Percentiles rank a stretch among this genome's conserved stretches.
Conservation (phyloP, 441 rosid genomes). For the Pelargonium cotyledonis region DNA sequence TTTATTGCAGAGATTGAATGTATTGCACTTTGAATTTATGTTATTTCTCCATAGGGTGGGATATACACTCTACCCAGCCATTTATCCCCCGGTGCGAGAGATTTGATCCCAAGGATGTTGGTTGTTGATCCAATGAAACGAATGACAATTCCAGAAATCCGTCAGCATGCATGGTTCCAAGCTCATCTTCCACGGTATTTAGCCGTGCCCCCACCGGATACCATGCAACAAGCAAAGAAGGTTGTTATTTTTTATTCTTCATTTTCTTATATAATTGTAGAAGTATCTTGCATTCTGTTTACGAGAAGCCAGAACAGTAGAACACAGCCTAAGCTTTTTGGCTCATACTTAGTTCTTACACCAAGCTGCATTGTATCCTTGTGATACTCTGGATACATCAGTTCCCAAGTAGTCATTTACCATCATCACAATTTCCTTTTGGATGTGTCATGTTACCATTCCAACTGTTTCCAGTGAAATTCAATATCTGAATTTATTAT, state of each 20-base stretch:
- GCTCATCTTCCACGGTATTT: slow-evolving; percentile 90
- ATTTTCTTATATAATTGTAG: neutral
- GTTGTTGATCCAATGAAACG: slow-evolving; percentile 95
- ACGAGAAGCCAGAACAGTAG: neutral
- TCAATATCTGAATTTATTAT: no score
- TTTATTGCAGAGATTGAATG: neutral
- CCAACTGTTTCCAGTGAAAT: no score
- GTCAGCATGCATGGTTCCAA: slow-evolving; percentile 94
- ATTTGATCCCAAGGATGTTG: slow-evolving; percentile 92
- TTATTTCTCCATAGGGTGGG: slow-evolving; percentile 53
- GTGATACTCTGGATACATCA: no score
- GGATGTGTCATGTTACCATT: no score
- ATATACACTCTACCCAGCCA: slow-evolving; percentile 98
- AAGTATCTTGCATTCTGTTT: neutral
- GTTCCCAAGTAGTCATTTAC: no score
- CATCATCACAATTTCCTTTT: no score
- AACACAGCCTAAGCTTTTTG: neutral
- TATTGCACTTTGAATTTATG: slow-evolving; percentile 1
- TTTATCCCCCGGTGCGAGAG: slow-evolving; percentile 83
- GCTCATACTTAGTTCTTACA: no score
- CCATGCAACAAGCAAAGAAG: slow-evolving; percentile 95
- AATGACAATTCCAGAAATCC: slow-evolving; percentile 85
- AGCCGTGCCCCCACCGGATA: slow-evolving; percentile 94
- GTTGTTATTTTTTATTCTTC: slow-evolving; percentile 24
- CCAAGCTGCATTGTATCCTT: no score